phyloP scores from a whole-genome alignment of 1,284 basidiomycete genomes.

The Leccinum ambiguum region DNA sequence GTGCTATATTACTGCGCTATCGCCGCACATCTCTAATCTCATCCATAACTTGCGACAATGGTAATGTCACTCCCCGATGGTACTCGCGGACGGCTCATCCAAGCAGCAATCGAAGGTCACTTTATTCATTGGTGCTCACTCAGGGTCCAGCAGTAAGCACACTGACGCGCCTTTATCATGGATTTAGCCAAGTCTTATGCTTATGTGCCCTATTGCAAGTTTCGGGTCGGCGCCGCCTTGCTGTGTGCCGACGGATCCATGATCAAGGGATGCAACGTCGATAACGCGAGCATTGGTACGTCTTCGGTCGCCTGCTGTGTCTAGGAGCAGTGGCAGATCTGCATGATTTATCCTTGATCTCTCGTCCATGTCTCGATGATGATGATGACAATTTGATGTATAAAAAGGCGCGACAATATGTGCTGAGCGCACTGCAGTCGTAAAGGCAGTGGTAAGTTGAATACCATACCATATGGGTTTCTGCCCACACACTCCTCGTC shows the following conservation, averaged over 20 bases:
- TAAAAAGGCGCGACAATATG: slow-evolving; percentile 73
- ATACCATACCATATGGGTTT: neutral
- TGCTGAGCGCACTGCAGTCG: slow-evolving; percentile 86
- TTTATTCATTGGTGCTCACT: neutral
- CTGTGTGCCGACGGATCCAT: slow-evolving; percentile 68
- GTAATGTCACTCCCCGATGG: neutral
- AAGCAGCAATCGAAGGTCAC: neutral
- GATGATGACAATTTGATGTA: neutral
- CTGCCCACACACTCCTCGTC: neutral
- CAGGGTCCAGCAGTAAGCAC: neutral
- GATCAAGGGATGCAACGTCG: slow-evolving; percentile 85
- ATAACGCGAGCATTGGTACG: slow-evolving; percentile 88
- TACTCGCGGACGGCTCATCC: neutral
- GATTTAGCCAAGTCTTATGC: slow-evolving; percentile 53
- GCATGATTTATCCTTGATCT: neutral
- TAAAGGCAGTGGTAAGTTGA: slow-evolving; percentile 71
- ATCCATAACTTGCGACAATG: neutral
- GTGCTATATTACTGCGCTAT: neutral
- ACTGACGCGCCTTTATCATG: slow-evolving; percentile 29
- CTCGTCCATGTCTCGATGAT: neutral
- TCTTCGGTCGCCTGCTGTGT: neutral
- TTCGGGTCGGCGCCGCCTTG: slow-evolving; percentile 86
- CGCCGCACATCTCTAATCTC: neutral
- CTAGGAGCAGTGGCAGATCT: neutral
- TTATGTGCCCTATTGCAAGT: slow-evolving; percentile 82